Conservation (phyloP, 208 protist genomes). For the Trichomonas vaginalis region DNA sequence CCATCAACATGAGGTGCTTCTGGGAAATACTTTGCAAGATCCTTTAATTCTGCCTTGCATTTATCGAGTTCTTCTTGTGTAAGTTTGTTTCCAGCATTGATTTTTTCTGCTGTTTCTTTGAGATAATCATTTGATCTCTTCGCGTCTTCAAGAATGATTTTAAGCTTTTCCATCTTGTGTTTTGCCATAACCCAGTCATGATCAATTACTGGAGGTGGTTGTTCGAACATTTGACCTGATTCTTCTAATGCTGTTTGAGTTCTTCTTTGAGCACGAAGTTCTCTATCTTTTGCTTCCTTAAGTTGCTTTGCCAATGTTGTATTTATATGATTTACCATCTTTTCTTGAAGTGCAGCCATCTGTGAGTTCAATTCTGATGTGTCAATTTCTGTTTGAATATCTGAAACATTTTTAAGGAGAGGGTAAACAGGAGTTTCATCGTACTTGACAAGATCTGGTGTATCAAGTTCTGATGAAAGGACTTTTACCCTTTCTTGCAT, state of each 20-base stretch:
- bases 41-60: neutral
- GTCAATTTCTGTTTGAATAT: neutral
- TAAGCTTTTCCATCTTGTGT: neutral
- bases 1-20: neutral
- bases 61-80: neutral
- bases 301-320: neutral
- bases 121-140: neutral
- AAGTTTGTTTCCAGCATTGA: neutral
- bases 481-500: neutral
- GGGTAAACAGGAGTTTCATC: neutral
- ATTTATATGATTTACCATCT: neutral
- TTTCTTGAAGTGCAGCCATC: neutral
- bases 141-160: neutral
- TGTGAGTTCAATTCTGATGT: neutral
- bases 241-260: neutral
- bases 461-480: neutral
- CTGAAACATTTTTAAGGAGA: neutral
- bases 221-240: neutral
- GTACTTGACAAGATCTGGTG: neutral
- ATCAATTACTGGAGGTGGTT: neutral
- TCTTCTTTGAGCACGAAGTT: neutral
- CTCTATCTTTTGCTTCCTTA: neutral
- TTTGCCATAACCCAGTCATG: neutral
- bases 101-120: neutral
- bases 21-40: neutral